Base-by-base conservation (phyloP, 2,329 filamentous ascomycete genomes). In the Coccinonectria pachysandricola region DNA sequence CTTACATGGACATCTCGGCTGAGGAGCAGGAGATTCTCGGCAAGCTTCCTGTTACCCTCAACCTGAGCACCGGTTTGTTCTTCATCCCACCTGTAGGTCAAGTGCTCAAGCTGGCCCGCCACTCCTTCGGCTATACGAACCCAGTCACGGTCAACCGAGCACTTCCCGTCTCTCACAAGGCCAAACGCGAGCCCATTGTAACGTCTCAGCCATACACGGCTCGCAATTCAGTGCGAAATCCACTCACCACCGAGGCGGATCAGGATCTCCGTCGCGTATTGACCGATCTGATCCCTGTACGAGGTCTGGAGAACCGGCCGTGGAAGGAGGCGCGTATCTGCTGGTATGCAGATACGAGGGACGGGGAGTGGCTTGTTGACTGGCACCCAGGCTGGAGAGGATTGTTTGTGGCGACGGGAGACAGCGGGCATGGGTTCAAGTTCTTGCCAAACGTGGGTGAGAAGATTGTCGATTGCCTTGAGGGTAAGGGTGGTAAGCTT, bases 281-380 rank as follows among this genome's bases (percentile, higher is more conserved):
- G 14, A 59, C 54, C 8, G 62, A 73, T 32, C 65, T 81, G 41
- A 59, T 82, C 4, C 75, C 79, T 2, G 46, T 64, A 34, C 56
- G 56, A 6, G 60, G 62, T 7, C 60, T 82, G 11, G 63, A 62
- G 25, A 60, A 65, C 13, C 61, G 79, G 14, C 68, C 71, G 2
- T 83, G 81, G 57, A 55, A 56, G 31, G 59, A 62, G 27, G 78
- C 73, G 2, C 62, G 76, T 13, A 55, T 84, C 27, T 85, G 79
- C 57, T 85, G 79, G 79, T 85, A 85, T 49, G 74, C 73, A 5
- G 79, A 85, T 55, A 85, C 79, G 41, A 64, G 71, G 6, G 72
- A 71, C 11, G 79, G 71, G 12, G 74, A 85, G 46, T 85, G 81
- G 57, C 62, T 85, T 28, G 64, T 83, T 34, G 71, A 76, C 44